These are phyloP conservation scores for Globisporangium echinulatum DNA, from an alignment of 352 stramenopile genomes.

Conservation along the genomic window DNA sequence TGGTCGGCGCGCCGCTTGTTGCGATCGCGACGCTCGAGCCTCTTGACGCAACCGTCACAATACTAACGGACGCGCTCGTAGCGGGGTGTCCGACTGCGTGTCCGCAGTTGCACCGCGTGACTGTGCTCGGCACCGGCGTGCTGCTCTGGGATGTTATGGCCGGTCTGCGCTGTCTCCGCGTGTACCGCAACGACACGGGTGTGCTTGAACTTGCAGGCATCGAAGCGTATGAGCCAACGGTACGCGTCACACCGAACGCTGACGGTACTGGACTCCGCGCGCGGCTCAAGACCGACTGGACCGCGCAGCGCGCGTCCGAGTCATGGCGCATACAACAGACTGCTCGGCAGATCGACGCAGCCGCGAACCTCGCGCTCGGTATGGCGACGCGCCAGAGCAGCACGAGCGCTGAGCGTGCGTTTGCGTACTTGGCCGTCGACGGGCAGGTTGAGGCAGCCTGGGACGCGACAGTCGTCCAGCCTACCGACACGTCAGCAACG, in stretches of 20 bases:
- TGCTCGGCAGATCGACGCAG: neutral
- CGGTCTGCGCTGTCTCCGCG: conserved; percentile 32
- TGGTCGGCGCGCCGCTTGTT: conserved; percentile 19
- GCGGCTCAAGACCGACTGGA: conserved; percentile 42
- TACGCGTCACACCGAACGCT: conserved; percentile 36
- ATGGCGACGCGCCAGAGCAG: conserved; percentile 65
- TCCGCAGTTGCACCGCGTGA: conserved; percentile 19
- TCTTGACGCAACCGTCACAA: conserved; percentile 9
- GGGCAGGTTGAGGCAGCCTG: conserved; percentile 25
- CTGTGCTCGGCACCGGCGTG: conserved; percentile 27
- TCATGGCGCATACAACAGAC: conserved; percentile 54
- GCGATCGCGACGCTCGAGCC: conserved; percentile 28
- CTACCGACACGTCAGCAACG: neutral
- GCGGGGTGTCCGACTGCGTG: conserved; percentile 43
- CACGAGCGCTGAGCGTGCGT: conserved; percentile 26
- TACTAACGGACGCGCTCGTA: conserved; percentile 16
- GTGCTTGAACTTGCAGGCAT: conserved; percentile 37
- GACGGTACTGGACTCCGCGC: conserved; percentile 40
- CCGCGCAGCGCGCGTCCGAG: conserved; percentile 22
- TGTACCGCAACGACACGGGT: conserved; percentile 42
- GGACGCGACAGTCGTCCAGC: conserved; percentile 28
- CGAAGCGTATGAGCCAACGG: conserved; percentile 41
- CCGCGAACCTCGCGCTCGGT: conserved; percentile 42
- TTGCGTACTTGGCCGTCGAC: conserved; percentile 47
- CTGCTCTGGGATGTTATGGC: conserved; percentile 41